These are phyloP conservation scores for Trichoderma reesei DNA, from an alignment of 495 filamentous ascomycete species.

Conservation along the genomic window DNA sequence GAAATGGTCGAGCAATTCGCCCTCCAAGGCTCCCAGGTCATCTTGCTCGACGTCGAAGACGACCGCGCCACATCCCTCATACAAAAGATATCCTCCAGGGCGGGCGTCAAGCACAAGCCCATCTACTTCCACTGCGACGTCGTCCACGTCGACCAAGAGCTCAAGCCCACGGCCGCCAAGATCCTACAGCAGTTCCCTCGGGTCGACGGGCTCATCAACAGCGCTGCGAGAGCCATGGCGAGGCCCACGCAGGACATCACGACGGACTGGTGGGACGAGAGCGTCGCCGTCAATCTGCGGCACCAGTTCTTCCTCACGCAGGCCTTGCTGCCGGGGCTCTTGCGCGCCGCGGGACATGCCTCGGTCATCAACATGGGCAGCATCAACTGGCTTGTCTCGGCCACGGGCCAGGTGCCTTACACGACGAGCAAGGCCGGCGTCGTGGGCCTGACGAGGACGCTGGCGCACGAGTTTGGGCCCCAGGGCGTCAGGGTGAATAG, in stretches of 20 bases:
- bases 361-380: conserved; percentile 50
- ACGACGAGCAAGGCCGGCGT: conserved; percentile 47
- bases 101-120: conserved; percentile 20
- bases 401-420: conserved; percentile 37
- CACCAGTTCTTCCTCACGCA: conserved; percentile 36
- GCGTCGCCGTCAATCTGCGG: conserved; percentile 24
- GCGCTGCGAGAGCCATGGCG: conserved; percentile 23
- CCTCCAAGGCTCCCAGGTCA: conserved; percentile 27
- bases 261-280: conserved; percentile 19
- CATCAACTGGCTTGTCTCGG: conserved; percentile 41
- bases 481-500: conserved; percentile 48
- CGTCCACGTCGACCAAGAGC: conserved; percentile 22
- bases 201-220: conserved; percentile 32
- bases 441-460: conserved; percentile 45
- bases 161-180: conserved; percentile 21
- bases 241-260: conserved; percentile 22
- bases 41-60: conserved; percentile 29
- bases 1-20: conserved; percentile 30
- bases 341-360: conserved; percentile 18
- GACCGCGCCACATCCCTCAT: conserved; percentile 18
- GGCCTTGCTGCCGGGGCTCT: conserved; percentile 33
- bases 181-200: conserved; percentile 21
- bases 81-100: conserved; percentile 16
- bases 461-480: conserved; percentile 45
- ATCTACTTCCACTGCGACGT: conserved; percentile 30